Evolutionary conservation across 78 protist genomes (phyloP), one percentile per base, ranked within the genome.

Genomic region (Emiliania huxleyi): DNA sequence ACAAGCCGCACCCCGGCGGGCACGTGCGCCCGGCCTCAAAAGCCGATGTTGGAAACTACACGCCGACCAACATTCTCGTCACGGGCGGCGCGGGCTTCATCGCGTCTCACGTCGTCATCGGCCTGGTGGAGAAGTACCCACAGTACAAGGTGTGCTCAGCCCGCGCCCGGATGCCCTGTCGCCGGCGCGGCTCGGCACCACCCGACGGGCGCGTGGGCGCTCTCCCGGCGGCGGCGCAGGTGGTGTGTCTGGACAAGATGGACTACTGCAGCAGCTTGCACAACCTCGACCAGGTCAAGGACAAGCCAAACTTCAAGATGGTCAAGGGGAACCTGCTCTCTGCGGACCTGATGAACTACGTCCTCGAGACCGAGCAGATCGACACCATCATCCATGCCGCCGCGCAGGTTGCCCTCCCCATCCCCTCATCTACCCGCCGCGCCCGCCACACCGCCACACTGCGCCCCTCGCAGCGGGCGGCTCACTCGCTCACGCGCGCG

Each of bases 41-140:
- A 48, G 55, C 15, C 25, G 25, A 18, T 6, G 55, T 48, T 6
- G 55, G 55, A 18, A 18, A 22, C 73, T 56, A 56, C 73, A 26
- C 35, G 35, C 81, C 81, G 43, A 71, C 37, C 22, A 85, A 42
- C 40, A 42, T 85, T 21, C 35, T 48, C 37, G 38, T 97, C 29
- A 98, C 99, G 38, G 99, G 99, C 55, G 99, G 97, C 48, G 98
- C 98, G 18, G 99, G 99, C 33, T n/a, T n/a, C n/a, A n/a, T n/a
- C n/a, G n/a, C n/a, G n/a, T n/a, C n/a, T n/a, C n/a, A n/a, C n/a
- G n/a, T 98, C 97, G 90, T 96, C 25, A 29, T 55, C 12, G 40
- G 22, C 43, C 42, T 95, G 38, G 89, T 52, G 1, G 35, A 42
- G 42, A 18, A 85, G 55, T 96, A 95, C 75, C 92, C 96, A 42